A percentile compares a stretch with the other conserved stretches of the same genome.
Conservation (phyloP, 148 eudicot genomes). For the Silene conica region DNA sequence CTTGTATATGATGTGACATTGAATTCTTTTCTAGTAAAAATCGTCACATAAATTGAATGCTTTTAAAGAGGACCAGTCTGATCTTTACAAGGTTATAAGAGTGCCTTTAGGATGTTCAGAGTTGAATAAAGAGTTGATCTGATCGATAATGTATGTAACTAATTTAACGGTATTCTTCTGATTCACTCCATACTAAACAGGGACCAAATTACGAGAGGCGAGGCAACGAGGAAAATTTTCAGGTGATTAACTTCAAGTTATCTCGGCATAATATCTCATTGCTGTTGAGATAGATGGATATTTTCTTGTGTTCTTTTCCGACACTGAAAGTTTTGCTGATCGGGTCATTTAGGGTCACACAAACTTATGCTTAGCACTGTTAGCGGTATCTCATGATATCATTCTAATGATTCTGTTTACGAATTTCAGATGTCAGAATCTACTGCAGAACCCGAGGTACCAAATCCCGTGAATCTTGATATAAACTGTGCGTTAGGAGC, state of each 20-base stretch:
- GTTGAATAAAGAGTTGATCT: neutral
- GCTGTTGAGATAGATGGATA: no score
- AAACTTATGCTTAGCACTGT: no score
- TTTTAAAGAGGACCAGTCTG: neutral
- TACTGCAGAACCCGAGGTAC: constrained; percentile 28
- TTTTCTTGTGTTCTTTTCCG: neutral
- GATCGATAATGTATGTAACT: neutral
- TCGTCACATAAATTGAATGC: neutral
- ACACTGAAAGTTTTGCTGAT: neutral
- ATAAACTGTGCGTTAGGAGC: neutral
- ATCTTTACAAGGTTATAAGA: neutral
- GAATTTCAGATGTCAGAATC: constrained; percentile 24
- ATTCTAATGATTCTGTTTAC: neutral
- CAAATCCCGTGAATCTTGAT: neutral
- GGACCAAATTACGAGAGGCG: constrained; percentile 5
- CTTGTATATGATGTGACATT: no score
- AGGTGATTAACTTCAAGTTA: constrained; percentile 17
- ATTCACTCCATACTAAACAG: constrained; percentile 8
- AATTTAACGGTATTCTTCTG: neutral
- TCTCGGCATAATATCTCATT: neutral
- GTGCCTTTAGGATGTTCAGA: neutral
- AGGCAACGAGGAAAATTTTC: constrained; percentile 7
- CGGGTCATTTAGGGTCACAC: no score
- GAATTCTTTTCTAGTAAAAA: neutral
- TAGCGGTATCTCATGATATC: neutral